phyloP scores from a whole-genome alignment of 1,139 yeast species.

The Diutina siamensis region DNA sequence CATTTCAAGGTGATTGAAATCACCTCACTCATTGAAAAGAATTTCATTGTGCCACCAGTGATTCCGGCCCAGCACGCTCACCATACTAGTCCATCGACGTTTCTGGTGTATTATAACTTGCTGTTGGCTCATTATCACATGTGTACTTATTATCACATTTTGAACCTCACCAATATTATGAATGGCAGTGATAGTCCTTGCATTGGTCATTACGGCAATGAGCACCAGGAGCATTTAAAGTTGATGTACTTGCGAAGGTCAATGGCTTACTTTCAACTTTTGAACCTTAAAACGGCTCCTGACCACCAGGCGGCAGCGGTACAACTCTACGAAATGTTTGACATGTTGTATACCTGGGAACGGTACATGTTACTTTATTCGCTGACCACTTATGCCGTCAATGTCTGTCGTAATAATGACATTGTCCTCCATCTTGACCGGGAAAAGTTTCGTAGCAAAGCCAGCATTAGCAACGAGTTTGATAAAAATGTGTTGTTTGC shows the following conservation, averaged over 20 bases:
- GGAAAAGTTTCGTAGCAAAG: background rate
- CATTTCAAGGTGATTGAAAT: conserved; percentile 4
- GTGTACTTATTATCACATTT: conserved; percentile 25
- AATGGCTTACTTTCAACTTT: conserved; percentile 26
- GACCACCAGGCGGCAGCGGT: conserved; percentile 8
- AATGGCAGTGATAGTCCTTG: conserved; percentile 8
- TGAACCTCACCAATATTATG: conserved; percentile 14
- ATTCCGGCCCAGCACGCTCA: conserved; percentile 8
- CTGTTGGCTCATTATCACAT: conserved; percentile 23
- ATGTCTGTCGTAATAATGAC: background rate
- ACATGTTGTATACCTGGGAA: conserved; percentile 23
- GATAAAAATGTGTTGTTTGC: conserved; percentile 3
- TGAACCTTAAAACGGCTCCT: conserved; percentile 13
- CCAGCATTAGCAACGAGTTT: background rate
- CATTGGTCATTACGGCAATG: conserved; percentile 6
- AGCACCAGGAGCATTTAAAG: conserved; percentile 23
- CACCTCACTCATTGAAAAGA: conserved; percentile 2
- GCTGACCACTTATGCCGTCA: conserved; percentile 2
- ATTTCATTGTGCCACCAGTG: conserved; percentile 5
- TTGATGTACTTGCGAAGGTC: conserved; percentile 22
- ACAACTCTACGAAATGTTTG: conserved; percentile 26
- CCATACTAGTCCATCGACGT: conserved; percentile 11
- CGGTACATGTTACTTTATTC: conserved; percentile 3
- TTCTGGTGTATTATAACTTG: conserved; percentile 24
- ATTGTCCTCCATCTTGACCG: conserved; percentile 1